Evolutionary conservation across 2,329 filamentous ascomycete genomes (phyloP).

Genomic region (Colletotrichum sp.): DNA sequence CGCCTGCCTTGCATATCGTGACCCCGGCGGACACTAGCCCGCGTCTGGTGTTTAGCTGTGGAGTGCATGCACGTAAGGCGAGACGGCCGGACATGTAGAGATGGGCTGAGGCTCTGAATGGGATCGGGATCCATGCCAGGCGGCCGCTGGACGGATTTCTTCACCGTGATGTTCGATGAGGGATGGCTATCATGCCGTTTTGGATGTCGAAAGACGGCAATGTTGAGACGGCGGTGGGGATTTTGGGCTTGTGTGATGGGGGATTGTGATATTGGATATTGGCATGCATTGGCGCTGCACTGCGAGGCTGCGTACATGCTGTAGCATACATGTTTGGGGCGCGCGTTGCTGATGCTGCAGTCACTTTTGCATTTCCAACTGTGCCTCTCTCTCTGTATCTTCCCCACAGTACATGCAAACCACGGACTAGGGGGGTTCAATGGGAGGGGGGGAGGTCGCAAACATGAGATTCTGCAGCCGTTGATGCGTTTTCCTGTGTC

Average conservation of each 20-base stretch:
- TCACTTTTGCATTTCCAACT: not conserved
- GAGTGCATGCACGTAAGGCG: slow-evolving; percentile 1
- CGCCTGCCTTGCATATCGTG: not conserved
- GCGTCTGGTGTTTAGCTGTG: not conserved
- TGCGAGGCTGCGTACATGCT: not conserved
- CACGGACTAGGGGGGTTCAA: not conserved
- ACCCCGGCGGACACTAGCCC: not conserved
- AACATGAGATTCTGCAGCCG: not conserved
- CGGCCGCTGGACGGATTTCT: not conserved
- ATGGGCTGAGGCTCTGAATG: not conserved
- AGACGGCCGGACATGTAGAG: not conserved
- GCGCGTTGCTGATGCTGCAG: not conserved
- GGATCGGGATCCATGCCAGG: not conserved
- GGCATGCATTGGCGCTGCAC: slow-evolving; percentile 7
- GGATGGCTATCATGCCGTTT: not conserved
- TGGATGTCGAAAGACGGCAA: not conserved
- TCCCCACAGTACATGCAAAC: not conserved
- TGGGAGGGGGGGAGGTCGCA: not conserved
- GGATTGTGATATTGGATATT: not conserved
- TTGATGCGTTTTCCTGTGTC: not conserved
- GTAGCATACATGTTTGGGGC: not conserved
- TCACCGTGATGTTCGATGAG: not conserved
- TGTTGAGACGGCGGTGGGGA: not conserved
- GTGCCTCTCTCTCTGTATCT: not conserved
- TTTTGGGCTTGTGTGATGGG: not conserved